Percentiles rank a stretch among this genome's conserved stretches.
Conservation (phyloP, 192 early-diverging fungal species). For the Spinellus fusiger region DNA sequence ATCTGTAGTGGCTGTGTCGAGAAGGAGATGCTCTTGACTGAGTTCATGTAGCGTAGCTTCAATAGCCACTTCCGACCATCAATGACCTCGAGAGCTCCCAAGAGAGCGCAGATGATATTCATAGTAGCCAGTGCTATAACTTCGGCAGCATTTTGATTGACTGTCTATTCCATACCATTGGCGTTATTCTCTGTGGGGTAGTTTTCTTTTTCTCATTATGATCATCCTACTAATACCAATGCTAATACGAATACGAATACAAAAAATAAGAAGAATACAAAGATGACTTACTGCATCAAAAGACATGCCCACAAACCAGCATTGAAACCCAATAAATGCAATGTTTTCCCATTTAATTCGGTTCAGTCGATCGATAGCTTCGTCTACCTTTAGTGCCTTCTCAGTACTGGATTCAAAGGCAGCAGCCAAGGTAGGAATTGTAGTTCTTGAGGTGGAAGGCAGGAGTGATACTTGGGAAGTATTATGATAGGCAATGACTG, state of each 20-base stretch:
- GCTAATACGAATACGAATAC: no score
- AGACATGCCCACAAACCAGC: slow-evolving; percentile 30
- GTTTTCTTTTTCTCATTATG: background rate
- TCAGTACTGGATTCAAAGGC: background rate
- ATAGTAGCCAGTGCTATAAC: slow-evolving; percentile 23
- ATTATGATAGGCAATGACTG: slow-evolving; percentile 28
- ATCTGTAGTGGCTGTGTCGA: slow-evolving; percentile 9
- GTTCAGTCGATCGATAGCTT: slow-evolving; percentile 15
- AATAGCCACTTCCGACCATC: slow-evolving; percentile 23
- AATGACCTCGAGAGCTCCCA: slow-evolving; percentile 27
- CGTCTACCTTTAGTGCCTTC: background rate
- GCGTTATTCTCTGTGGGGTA: background rate
- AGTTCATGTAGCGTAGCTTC: slow-evolving; percentile 1
- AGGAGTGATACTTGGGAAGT: slow-evolving; percentile 10
- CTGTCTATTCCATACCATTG: slow-evolving; percentile 8
- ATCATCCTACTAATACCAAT: background rate
- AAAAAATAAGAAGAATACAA: background rate
- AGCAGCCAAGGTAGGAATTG: background rate
- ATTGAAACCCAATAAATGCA: slow-evolving; percentile 33
- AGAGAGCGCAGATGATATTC: slow-evolving; percentile 25
- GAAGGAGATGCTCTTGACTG: background rate
- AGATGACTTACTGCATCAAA: slow-evolving; percentile 30
- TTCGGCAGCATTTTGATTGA: slow-evolving; percentile 36
- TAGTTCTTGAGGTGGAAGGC: background rate
- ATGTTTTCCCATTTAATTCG: slow-evolving; percentile 37